Base-by-base conservation (phyloP, 2,329 filamentous ascomycete species). In the Aspergillus fructus region DNA sequence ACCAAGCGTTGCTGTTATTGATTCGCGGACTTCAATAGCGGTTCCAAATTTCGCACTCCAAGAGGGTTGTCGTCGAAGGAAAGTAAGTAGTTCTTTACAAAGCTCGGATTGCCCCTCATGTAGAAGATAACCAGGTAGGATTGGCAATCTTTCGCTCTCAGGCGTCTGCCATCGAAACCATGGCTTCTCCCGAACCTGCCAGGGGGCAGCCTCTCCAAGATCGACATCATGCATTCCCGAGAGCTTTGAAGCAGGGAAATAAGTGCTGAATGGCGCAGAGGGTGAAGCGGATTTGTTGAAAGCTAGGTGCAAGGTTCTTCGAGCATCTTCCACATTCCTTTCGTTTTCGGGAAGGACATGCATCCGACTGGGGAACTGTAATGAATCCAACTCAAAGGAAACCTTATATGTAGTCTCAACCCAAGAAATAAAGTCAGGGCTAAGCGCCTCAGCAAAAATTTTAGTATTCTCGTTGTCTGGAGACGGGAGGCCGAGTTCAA, bases 121-220 rank as follows among this genome's bases (percentile, higher is more conserved):
- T 27, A 73, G 72, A 15, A 71, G 64, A 1, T 66, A 67, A 13
- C 64, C 62, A 39, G 64, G 51, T 2, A 61, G 52, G 2, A 49
- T 47, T 40, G 59, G 62, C 41, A 59, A 56, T 33, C 61, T 63
- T 12, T 49, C 39, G 55, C 56, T 17, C 61, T 43, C 50, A 55
- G 15, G 67, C 56, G 69, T 68, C 37, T 66, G 66, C 75, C 74
- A 77, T 56, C 75, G 67, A 59, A 74, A 68, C 75, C 75, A 77
- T 33, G 63, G 43, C 23, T 67, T 69, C 48, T 68, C 61, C 23
- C 67, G 64, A 49, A 76, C 66, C 45, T 70, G 62, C 65, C 70
- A 74, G 9, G 70, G 64, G 9, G 66, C 59, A 53, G 60, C 66
- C 24, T 58, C 48, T 7, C 65, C 65, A 12, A 65, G 62, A 13